Conservation (phyloP, 441 rosid genomes). For the Pelargonium fulgidum region DNA sequence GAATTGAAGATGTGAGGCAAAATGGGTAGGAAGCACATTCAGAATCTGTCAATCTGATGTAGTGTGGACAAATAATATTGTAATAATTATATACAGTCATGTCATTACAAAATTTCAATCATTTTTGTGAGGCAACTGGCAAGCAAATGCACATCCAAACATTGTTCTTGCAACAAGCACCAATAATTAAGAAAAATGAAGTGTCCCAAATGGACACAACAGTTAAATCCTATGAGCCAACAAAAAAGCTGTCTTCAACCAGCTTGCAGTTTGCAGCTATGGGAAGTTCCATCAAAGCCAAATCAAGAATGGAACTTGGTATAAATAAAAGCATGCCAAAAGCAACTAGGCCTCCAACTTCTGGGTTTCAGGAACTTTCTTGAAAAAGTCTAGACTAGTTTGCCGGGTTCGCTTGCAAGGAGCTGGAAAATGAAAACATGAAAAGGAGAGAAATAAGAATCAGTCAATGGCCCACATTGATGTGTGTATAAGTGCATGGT, state of each 20-base stretch:
- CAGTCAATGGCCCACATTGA: constrained; percentile 1
- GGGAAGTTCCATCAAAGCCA: not conserved
- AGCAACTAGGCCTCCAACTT: constrained; percentile 38
- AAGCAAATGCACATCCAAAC: too few species aligned
- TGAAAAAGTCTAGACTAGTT: constrained; percentile 47
- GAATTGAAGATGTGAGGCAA: too few species aligned
- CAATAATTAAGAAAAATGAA: too few species aligned
- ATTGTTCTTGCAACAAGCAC: too few species aligned
- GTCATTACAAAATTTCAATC: too few species aligned
- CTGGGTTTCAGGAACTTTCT: constrained; percentile 32
- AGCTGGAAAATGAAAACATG: constrained; percentile 27
- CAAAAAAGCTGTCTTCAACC: not conserved
- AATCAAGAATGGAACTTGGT: not conserved
- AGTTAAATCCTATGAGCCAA: too few species aligned
- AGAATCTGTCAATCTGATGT: too few species aligned
- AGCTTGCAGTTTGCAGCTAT: not conserved
- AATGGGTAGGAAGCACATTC: too few species aligned
- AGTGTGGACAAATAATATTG: too few species aligned
- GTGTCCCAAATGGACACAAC: too few species aligned
- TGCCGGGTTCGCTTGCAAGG: constrained; percentile 56
- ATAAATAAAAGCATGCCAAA: not conserved
- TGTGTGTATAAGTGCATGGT: not conserved
- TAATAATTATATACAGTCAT: too few species aligned
- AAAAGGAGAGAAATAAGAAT: not conserved
- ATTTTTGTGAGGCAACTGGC: too few species aligned